Conservation (phyloP, 768 basidiomycete species). For the Asterophora parasitica region DNA sequence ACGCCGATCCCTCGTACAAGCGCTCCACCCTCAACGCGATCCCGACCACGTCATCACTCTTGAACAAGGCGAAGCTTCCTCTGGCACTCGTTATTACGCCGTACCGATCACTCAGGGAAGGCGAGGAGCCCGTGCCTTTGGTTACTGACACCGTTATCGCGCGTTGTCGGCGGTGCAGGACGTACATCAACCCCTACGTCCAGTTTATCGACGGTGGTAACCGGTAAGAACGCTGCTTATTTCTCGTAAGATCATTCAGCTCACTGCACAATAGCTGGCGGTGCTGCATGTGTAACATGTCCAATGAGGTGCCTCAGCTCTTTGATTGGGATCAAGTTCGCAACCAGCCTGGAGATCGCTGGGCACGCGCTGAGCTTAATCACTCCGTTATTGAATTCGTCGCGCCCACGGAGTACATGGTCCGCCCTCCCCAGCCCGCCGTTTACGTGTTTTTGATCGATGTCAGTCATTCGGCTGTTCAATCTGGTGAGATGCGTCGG, state of each 20-base stretch:
- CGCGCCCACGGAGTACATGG: conserved; percentile 99
- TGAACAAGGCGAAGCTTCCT: conserved; percentile 88
- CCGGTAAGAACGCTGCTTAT: conserved; percentile 42
- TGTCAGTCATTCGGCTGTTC: conserved; percentile 87
- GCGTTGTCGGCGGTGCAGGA: conserved; percentile 90
- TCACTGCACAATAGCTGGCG: conserved; percentile 66
- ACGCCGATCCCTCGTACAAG: conserved; percentile 89
- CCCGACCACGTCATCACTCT: conserved; percentile 82
- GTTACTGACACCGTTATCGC: conserved; percentile 94
- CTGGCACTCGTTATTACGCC: conserved; percentile 87
- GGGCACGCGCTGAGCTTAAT: conserved; percentile 91
- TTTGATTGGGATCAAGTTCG: conserved; percentile 97
- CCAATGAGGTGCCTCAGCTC: conserved; percentile 95
- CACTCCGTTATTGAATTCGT: conserved; percentile 94
- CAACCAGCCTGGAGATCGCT: conserved; percentile 93
- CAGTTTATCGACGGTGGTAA: conserved; percentile 98
- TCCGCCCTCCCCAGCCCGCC: conserved; percentile 94
- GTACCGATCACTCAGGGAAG: conserved; percentile 80
- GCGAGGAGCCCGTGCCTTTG: conserved; percentile 81
- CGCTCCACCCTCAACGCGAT: conserved; percentile 89
- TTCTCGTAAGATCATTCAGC: neutral
- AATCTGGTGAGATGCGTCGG: conserved; percentile 55
- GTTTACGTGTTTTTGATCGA: conserved; percentile 98
- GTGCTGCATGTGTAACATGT: conserved; percentile 98
- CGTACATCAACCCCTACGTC: conserved; percentile 97